Conservation (phyloP, 2,329 filamentous ascomycete genomes). For the Neopestalotiopsis sp. region DNA sequence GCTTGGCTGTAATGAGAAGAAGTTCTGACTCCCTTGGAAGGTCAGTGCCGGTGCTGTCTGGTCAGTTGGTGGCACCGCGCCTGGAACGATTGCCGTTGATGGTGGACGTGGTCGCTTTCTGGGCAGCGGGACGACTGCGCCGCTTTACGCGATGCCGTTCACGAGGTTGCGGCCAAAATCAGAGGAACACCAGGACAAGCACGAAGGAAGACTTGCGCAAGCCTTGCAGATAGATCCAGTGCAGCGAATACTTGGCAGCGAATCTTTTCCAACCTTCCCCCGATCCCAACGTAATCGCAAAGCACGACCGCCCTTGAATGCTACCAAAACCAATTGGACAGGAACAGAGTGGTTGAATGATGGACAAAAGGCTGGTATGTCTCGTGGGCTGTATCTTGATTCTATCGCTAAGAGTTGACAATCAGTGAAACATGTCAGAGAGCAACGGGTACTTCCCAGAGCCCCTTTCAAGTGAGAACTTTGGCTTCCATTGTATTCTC, state of each 20-base stretch:
- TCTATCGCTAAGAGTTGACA: slow-evolving; percentile 24
- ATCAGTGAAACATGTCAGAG: slow-evolving; percentile 21
- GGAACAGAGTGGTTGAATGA: slow-evolving; percentile 46
- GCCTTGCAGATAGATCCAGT: slow-evolving; percentile 81
- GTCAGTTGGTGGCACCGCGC: slow-evolving; percentile 74
- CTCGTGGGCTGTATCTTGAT: neutral
- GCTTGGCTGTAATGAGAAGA: neutral
- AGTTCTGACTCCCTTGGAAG: slow-evolving; percentile 12
- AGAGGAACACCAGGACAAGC: slow-evolving; percentile 68
- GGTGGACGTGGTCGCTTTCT: slow-evolving; percentile 68
- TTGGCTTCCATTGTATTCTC: neutral
- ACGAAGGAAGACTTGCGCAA: slow-evolving; percentile 76
- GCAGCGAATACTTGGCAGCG: slow-evolving; percentile 67
- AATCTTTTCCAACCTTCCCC: slow-evolving; percentile 33
- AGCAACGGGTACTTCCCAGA: slow-evolving; percentile 61
- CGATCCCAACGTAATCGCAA: slow-evolving; percentile 35
- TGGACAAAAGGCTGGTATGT: slow-evolving; percentile 26
- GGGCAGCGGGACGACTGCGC: slow-evolving; percentile 76
- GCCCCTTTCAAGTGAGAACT: slow-evolving; percentile 75
- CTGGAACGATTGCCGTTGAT: slow-evolving; percentile 59
- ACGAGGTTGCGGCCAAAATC: slow-evolving; percentile 43
- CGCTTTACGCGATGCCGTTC: slow-evolving; percentile 62
- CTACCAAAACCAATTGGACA: slow-evolving; percentile 46
- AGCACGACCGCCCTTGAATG: slow-evolving; percentile 26
- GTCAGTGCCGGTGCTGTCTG: slow-evolving; percentile 74